Evolutionary conservation across 2,329 filamentous ascomycete genomes (phyloP), one percentile per base, ranked within the genome.

Genomic region (Fusarium sp.): DNA sequence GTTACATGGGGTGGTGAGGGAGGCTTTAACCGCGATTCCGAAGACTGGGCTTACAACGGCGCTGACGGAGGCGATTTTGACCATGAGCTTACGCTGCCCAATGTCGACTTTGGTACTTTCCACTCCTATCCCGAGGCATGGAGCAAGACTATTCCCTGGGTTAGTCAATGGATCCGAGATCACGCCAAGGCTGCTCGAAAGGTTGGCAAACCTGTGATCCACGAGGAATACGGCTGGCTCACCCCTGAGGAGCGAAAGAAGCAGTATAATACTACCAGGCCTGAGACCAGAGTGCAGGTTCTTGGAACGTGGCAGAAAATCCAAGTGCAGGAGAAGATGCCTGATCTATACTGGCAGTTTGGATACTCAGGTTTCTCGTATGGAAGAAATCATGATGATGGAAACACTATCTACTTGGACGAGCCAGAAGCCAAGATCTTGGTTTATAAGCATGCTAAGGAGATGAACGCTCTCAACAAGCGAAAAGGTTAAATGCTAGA

Each of bases 1-100:
- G 88, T 91, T 40, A 85, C 85, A 0, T 82, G 89, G 21, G 89
- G 89, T 17, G 89, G 91, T 67, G 89, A 82, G 57, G 80, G 80
- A 26, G 89, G 84, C 55, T 88, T 87, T 77, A 84, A 85, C 73
- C 69, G 75, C 43, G 72, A 73, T 6, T 80, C 77, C 13, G 77
- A 79, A 42, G 83, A 85, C 69, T 83, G 81, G 77, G 76, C 79
- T 8, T 85, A 85, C 74, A 82, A 81, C 65, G 83, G 82, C 19
- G 74, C 75, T 33, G 84, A 88, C 65, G 85, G 86, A 11, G 84
- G 84, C 31, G 85, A 88, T 70, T 88, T 87, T 64, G 84, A 87
- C 65, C 80, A 79, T 52, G 85, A 87, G 73, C 34, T 73, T 6
- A 71, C 77, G 4, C 74, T 87, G 6, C 70, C 79, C 19, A 81